phyloP scores from a whole-genome alignment of 495 filamentous ascomycete species.

The Parmelia sp. region DNA sequence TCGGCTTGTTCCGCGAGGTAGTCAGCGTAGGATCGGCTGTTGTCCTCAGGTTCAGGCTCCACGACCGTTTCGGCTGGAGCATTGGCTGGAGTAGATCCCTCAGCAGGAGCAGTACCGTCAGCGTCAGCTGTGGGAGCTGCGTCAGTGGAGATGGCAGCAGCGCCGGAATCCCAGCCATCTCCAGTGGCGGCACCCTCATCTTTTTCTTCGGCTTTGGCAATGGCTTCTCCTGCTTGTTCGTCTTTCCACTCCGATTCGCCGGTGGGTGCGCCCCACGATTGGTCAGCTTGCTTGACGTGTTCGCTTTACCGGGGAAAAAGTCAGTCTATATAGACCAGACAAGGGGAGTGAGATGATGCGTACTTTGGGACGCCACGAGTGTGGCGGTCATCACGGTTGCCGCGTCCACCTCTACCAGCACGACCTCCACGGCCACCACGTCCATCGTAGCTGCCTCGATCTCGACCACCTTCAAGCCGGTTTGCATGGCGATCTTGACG shows the following conservation, averaged over 20 bases:
- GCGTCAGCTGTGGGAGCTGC: conserved; percentile 34
- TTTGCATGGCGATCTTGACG: conserved; percentile 43
- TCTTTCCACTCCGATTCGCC: conserved; percentile 78
- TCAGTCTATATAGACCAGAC: conserved; percentile 5
- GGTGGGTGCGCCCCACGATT: conserved; percentile 79
- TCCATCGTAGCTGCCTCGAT: conserved; percentile 46
- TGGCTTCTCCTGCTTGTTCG: conserved; percentile 78
- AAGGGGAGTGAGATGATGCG: conserved; percentile 24
- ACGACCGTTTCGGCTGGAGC: conserved; percentile 19
- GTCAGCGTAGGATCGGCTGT: conserved; percentile 77
- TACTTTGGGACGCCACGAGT: conserved; percentile 67
- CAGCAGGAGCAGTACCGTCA: conserved; percentile 33
- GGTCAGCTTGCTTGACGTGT: conserved; percentile 85
- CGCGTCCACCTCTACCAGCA: conserved; percentile 47
- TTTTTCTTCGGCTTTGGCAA: conserved; percentile 75
- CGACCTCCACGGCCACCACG: conserved; percentile 52
- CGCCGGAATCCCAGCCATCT: conserved; percentile 25
- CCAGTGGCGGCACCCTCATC: conserved; percentile 32
- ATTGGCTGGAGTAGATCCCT: conserved; percentile 23
- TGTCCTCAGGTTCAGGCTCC: conserved; percentile 68
- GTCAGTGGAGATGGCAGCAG: conserved; percentile 27
- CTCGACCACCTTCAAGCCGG: conserved; percentile 34
- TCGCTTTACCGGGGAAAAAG: conserved; percentile 47
- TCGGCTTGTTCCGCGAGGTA: conserved; percentile 84
- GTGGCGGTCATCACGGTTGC: conserved; percentile 72